Base-by-base conservation (phyloP, 2,329 filamentous ascomycete species). In the Botrytis porri region DNA sequence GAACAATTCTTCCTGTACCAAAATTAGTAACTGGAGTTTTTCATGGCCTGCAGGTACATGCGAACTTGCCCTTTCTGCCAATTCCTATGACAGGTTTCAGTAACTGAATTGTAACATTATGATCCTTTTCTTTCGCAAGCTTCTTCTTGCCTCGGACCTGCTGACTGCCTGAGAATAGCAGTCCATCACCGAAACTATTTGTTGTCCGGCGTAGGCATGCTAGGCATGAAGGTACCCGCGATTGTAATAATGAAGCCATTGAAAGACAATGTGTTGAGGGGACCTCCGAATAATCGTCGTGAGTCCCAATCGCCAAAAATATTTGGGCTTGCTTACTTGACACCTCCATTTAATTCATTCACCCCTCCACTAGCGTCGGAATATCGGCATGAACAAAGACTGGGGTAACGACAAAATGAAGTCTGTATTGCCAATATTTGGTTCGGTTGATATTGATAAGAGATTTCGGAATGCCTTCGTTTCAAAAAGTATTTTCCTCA, bases 71-170 rank as follows among this genome's bases (percentile, higher is more conserved):
- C 80, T 81, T 81, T 73, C 80, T 80, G 62, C 87, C 87, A 79
- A 85, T 88, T n/a, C 82, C 83, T 70, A 83, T 83, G 57, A 88
- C 82, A 78, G 88, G 84, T 78, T 85, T 83, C 54, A 85, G 80
- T 72, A 89, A 82, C 77, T 85, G 83, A 43, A 88, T 86, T 43
- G 85, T 83, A 57, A 88, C 83, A 35, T 80, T 77, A 41, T 75
- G 54, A 62, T 69, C 57, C 32, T 61, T 67, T n/a, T 75, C 72
- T 76, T 83, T 85, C 35, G 83, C 82, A 61, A 83, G 79, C 79
- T 83, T 84, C 72, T 85, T 84, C 77, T 84, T 83, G 73, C 80
- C 82, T 71, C 85, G 82, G 70, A 82, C 73, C 67, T 81, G 80
- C 77, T 85, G 81, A 29, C 77, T 60, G 45, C 74, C 66, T 59